Evolutionary conservation across 2,329 filamentous ascomycete genomes (phyloP), one percentile per base, ranked within the genome.

Genomic region (Plenodomus lindquistii): DNA sequence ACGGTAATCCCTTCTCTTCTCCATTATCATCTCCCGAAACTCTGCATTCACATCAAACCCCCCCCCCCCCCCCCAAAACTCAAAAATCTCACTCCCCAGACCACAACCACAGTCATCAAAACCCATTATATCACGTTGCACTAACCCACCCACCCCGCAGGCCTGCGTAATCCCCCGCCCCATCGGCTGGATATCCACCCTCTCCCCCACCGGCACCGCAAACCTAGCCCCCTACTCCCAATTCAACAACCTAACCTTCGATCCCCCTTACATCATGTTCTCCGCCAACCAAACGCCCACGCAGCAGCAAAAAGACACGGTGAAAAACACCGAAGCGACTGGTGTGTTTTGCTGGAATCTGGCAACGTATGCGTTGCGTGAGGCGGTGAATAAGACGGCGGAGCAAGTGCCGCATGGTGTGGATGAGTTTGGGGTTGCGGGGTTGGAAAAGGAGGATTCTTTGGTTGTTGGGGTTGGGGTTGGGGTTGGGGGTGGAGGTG

Each of bases 181-280:
- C 18, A 85, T 85, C 42, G 83, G 83, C 54, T 85, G 83, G 82
- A 85, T 85, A 59, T 82, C 78, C 18, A 84, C 82, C 0, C 73
- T 77, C 49, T 79, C 77, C n/a, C 59, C 61, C 15, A 55, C 65
- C 6, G 77, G 78, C 49, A 61, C 69, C 40, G 73, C 80, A 62
- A 85, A 85, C 55, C 76, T 85, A 2, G 83, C 82, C 0, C 83
- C 83, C 0, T 85, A 82, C 69, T 79, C 73, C 0, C 83, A 85
- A 67, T 85, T 85, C 75, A 84, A 81, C 66, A 85, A 85, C 55
- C 75, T 85, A 0, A 84, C 80, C 24, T 85, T 84, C 67, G 81
- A 84, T 61, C 83, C 82, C 0, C 83, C 83, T 0, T 84, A 83
- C 59, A 78, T 85, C 21, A 82, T 85, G 78, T 85, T 86, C 75